A percentile compares a stretch with the other conserved stretches of the same genome.
These are phyloP conservation scores for Pyricularia grisea DNA, from an alignment of 2,329 filamentous ascomycete genomes.

Conservation along the genomic window DNA sequence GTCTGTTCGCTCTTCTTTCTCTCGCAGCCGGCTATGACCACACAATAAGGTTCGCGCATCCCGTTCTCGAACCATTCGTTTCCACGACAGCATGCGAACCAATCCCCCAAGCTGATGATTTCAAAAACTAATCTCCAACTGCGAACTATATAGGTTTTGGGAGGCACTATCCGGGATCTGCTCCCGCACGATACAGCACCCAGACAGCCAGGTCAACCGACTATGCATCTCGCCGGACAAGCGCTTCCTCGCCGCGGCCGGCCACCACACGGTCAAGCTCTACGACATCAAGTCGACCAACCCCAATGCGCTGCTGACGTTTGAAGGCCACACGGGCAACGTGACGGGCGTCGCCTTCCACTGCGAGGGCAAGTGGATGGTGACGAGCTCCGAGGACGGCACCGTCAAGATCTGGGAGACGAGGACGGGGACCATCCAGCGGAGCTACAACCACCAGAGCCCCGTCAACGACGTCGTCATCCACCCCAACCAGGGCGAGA, in stretches of 20 bases:
- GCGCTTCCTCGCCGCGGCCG: conserved; percentile 78
- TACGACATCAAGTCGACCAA: conserved; percentile 99
- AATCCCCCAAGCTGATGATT: not conserved
- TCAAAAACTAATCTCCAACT: not conserved
- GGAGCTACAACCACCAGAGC: conserved; percentile 83
- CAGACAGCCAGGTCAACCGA: conserved; percentile 96
- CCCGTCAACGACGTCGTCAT: conserved; percentile 98
- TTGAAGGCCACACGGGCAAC: conserved; percentile 93
- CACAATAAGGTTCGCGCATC: conserved; percentile 42
- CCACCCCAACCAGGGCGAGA: conserved; percentile 95
- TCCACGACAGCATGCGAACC: not conserved
- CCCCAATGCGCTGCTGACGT: conserved; percentile 82
- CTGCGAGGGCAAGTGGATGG: conserved; percentile 99
- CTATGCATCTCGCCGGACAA: conserved; percentile 98
- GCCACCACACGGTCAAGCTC: conserved; percentile 81
- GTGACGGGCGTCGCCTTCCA: conserved; percentile 96
- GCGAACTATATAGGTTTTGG: conserved; percentile 64
- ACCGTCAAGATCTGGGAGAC: conserved; percentile 98
- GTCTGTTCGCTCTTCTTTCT: not conserved
- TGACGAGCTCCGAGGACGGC: conserved; percentile 92
- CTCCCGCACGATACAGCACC: conserved; percentile 94
- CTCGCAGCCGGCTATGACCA: conserved; percentile 50
- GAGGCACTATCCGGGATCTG: conserved; percentile 96
- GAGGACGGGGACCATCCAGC: conserved; percentile 72
- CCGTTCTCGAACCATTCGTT: not conserved